Base-by-base conservation (phyloP, 2,329 filamentous ascomycete genomes). In the Acrocalymma vagum region DNA sequence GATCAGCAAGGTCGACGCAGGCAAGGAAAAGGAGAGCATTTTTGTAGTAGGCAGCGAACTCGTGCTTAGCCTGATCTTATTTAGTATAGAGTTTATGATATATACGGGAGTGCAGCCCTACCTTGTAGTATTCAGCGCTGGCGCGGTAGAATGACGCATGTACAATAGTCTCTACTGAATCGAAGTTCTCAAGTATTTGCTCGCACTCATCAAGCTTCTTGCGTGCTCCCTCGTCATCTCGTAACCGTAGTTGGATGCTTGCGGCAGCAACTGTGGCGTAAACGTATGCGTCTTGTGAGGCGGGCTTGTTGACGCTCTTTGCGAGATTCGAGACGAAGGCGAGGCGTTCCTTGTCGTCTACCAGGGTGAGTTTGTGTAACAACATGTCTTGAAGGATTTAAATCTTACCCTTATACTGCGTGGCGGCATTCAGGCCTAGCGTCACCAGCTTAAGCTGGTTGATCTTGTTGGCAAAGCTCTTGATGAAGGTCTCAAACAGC, bases 371-470 rank as follows among this genome's bases (percentile, higher is more conserved):
- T 25, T 16, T 23, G 3, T 8, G 13, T 15, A 6, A n/a, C 20
- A 8, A 9, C 3, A 20, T 9, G 22, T 9, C 1, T 4, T 18
- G 26, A 8, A 14, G 26, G 8, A 14, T 29, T 8, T 14, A 14
- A 29, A 29, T 9, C 42, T 11, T 53, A 93, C 90, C 85, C 77
- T 82, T 80, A 72, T 88, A 95, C 76, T 95, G 86, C 62, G 86
- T 84, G 37, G 91, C 90, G 29, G 94, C 89, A 73, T 88, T 89
- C 67, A 97, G 76, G 11, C 91, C 94, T 55, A 99, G 78, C 55
- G 89, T 87, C 55, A 99, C 94, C 57, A 97, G 86, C 81, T 96
- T 96, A 51, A 99, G 80, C 78, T 97, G 93, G 76, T 97, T 99
- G 80, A 99, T 96, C 81, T 95, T 96, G 70, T 96, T 92, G 55